phyloP scores from a whole-genome alignment of 1,284 basidiomycete species.

The Heimioporus punctisporus region DNA sequence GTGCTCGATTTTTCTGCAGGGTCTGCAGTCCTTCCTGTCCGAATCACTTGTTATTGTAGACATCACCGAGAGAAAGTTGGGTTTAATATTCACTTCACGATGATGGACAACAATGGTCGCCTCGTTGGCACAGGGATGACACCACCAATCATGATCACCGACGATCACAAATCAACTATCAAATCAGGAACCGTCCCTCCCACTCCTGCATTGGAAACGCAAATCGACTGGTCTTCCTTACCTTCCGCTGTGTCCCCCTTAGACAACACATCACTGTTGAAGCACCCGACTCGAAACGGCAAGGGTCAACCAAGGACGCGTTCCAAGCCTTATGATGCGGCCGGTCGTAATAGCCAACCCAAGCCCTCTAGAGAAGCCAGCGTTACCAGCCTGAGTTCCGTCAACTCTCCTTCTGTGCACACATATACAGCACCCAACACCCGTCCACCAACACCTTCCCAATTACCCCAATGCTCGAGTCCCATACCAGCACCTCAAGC shows the following conservation, averaged over 20 bases:
- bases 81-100: slow-evolving; percentile 91
- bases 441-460: slow-evolving; percentile 51
- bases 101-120: slow-evolving; percentile 83
- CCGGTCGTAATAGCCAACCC: slow-evolving; percentile 42
- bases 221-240: slow-evolving; percentile 49
- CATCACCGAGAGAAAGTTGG: slow-evolving; percentile 98
- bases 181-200: slow-evolving; percentile 29
- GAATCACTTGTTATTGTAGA: slow-evolving; percentile 98
- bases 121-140: slow-evolving; percentile 86
- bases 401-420: slow-evolving; percentile 39
- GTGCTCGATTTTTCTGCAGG: slow-evolving; percentile 91
- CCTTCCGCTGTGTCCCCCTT: slow-evolving; percentile 21
- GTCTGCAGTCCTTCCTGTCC: slow-evolving; percentile 87
- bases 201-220: slow-evolving; percentile 29
- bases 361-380: slow-evolving; percentile 52
- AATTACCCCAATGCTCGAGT: slow-evolving; percentile 16
- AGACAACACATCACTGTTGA: slow-evolving; percentile 41
- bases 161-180: slow-evolving; percentile 92
- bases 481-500: slow-evolving; percentile 9
- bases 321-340: slow-evolving; percentile 61
- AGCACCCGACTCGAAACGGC: slow-evolving; percentile 41
- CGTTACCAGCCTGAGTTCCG: slow-evolving; percentile 51
- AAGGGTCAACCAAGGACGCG: slow-evolving; percentile 42
- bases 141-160: slow-evolving; percentile 98
- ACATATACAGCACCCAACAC: slow-evolving; percentile 42